Conservation (phyloP, 2,329 filamentous ascomycete species). For the Trichoderma aggressivum region DNA sequence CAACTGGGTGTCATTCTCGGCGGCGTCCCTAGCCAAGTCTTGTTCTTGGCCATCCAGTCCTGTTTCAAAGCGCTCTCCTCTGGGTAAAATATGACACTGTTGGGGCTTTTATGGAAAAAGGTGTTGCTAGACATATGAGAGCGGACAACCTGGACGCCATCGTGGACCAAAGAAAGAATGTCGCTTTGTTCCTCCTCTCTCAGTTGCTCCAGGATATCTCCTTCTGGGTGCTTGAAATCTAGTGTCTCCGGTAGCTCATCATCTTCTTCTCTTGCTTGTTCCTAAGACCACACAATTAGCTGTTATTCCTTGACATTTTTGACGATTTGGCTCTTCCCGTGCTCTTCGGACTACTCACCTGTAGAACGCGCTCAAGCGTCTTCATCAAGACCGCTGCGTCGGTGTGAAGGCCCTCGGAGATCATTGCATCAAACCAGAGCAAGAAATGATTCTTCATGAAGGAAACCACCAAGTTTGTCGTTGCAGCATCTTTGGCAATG, state of each 20-base stretch:
- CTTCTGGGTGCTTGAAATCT: background rate
- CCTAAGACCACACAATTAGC: background rate
- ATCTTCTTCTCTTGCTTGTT: background rate
- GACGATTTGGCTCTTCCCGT: background rate
- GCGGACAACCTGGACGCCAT: fast-evolving
- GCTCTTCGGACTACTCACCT: background rate
- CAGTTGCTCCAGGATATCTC: fast-evolving
- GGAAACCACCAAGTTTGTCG: background rate
- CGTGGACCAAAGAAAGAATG: background rate
- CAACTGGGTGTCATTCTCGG: background rate
- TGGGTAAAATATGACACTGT: background rate
- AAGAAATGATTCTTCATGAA: background rate
- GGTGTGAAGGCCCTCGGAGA: background rate
- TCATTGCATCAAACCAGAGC: background rate
- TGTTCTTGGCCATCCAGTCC: background rate
- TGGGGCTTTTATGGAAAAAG: fast-evolving
- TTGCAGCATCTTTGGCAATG: background rate
- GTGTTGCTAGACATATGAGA: fast-evolving
- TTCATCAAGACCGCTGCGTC: background rate
- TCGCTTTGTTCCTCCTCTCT: background rate
- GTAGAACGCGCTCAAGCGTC: background rate
- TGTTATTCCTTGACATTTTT: background rate
- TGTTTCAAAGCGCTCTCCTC: background rate
- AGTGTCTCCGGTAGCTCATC: background rate
- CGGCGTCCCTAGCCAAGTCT: background rate